Conservation (phyloP, 1,284 basidiomycete species). For the Papiliotrema nemorosa region DNA sequence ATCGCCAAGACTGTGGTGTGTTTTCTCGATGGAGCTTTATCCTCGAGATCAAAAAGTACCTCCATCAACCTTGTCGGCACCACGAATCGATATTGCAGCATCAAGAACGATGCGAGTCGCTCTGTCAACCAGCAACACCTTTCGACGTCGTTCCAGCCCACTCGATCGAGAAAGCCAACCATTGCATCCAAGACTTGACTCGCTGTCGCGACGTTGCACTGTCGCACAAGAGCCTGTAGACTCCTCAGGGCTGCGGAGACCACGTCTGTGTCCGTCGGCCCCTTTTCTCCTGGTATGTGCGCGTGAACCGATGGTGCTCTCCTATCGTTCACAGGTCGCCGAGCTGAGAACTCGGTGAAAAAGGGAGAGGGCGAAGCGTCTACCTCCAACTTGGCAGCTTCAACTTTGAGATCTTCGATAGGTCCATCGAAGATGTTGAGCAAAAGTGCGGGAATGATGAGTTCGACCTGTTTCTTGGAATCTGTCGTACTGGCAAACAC, state of each 20-base stretch:
- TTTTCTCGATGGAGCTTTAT: slow-evolving; percentile 56
- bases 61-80: slow-evolving; percentile 84
- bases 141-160: slow-evolving; percentile 67
- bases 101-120: slow-evolving; percentile 74
- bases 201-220: slow-evolving; percentile 71
- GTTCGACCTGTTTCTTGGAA: slow-evolving; percentile 67
- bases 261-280: slow-evolving; percentile 71
- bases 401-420: slow-evolving; percentile 60
- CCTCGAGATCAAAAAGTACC: slow-evolving; percentile 66
- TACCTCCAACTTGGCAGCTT: slow-evolving; percentile 64
- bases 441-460: slow-evolving; percentile 72
- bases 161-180: slow-evolving; percentile 62
- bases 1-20: slow-evolving; percentile 73
- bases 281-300: slow-evolving; percentile 81
- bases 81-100: slow-evolving; percentile 87
- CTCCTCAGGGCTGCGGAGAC: slow-evolving; percentile 68
- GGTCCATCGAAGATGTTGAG: slow-evolving; percentile 65
- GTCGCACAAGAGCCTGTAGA: slow-evolving; percentile 67
- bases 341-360: slow-evolving; percentile 70
- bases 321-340: slow-evolving; percentile 66
- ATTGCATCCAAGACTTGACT: slow-evolving; percentile 65
- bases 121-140: slow-evolving; percentile 80
- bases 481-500: slow-evolving; percentile 72
- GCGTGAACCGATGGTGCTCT: slow-evolving; percentile 81
- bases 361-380: slow-evolving; percentile 65